Base-by-base conservation (phyloP, 2,329 filamentous ascomycete genomes). In the Pezicula carpinea region DNA sequence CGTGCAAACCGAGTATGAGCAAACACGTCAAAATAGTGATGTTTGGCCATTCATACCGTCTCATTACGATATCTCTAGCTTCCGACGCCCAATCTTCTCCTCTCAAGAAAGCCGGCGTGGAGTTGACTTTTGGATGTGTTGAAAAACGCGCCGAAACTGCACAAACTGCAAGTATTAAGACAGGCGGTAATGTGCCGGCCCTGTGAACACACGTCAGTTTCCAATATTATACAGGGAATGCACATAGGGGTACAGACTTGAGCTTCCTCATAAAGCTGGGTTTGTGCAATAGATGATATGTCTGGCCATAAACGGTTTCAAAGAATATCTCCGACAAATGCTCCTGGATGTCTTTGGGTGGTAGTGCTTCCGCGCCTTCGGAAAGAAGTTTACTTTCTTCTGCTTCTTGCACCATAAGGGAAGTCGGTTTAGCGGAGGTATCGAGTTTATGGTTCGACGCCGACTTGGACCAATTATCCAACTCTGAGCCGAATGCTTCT, bases 141-240 rank as follows among this genome's bases (percentile, higher is more conserved):
- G 92, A 96, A 63, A 97, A 99, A 34, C 93, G 85, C 33, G 92
- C 92, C n/a, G 93, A 89, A 38, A 97, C 83, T 18, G 92, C 92
- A 66, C 93, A 97, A 8, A 99, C 88, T 6, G 92, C 89, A n/a
- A 99, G 77, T 44, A 95, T 82, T 13, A 99, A 73, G 10, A 97
- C 92, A 0, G 93, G 93, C 1, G 93, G 92, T 11, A 97, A 73
- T 1, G 85, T 84, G 23, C 87, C 86, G 49, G 83, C 78, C 59
- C 85, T 89, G 52, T 26, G 52, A 44, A 43, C 18, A 56, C 26
- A 29, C 8, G 26, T 29, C 13, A 29, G 26, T 13, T 58, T 44
- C 56, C 34, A 53, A 51, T 33, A 46, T 14, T 36, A 18, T 18
- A 36, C 14, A 41, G 23, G 5, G 11, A 17, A 17, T 18, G 8